These are phyloP conservation scores for Nigrospora sphaerica DNA, from an alignment of 2,329 filamentous ascomycete species.

Conservation along the genomic window DNA sequence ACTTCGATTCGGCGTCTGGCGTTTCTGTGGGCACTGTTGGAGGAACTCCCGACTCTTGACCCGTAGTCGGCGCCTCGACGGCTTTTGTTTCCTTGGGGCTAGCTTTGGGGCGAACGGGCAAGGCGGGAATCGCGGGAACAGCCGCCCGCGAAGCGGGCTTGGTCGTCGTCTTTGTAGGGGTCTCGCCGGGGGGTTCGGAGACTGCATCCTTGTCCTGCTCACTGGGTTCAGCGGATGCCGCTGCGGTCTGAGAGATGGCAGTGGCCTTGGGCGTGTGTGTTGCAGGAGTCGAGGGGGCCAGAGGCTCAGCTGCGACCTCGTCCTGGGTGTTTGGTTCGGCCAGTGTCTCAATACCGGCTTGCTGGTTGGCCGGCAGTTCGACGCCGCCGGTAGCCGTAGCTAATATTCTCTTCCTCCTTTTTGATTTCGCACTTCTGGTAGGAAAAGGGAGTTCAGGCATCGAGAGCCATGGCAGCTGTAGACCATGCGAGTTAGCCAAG, in stretches of 20 bases:
- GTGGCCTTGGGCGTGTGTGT: conserved; percentile 3
- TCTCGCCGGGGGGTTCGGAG: conserved; percentile 13
- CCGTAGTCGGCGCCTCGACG: conserved; percentile 12
- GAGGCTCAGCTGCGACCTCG: conserved; percentile 3
- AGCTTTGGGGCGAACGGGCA: conserved; percentile 39
- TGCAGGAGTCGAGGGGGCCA: conserved; percentile 7
- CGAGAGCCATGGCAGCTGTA: conserved; percentile 52
- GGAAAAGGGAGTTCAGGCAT: conserved; percentile 45
- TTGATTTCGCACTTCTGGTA: conserved; percentile 27
- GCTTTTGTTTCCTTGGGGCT: conserved; percentile 21
- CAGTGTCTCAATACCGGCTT: conserved; percentile 19
- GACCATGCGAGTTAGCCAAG: conserved; percentile 16
- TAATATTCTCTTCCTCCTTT: conserved; percentile 32
- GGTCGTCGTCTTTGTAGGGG: conserved; percentile 16
- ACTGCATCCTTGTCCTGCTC: not conserved
- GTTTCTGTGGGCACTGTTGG: conserved; percentile 7
- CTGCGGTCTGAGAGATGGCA: not conserved
- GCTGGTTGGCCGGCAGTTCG: conserved; percentile 33
- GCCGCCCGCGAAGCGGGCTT: conserved; percentile 26
- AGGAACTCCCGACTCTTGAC: conserved; percentile 4
- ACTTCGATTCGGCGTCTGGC: no score
- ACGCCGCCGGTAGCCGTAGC: conserved; percentile 29
- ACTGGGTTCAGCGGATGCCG: no score
- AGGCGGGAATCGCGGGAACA: conserved; percentile 34
- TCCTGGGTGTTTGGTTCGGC: conserved; percentile 5